Conservation (phyloP, 768 basidiomycete species). For the Boletellus ananiceps region DNA sequence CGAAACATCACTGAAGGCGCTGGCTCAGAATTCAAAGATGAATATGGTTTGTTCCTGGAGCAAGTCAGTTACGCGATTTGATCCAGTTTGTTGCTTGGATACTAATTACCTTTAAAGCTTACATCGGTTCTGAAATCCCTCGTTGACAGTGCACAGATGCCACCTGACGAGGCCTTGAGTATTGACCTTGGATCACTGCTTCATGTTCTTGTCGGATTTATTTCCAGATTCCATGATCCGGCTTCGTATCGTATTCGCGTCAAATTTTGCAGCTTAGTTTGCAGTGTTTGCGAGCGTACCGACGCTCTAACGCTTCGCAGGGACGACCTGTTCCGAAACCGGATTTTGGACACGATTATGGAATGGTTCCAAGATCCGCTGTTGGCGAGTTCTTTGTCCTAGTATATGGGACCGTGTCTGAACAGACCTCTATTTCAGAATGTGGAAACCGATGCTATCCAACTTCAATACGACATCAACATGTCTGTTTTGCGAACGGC, state of each 20-base stretch:
- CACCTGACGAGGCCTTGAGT: constrained; percentile 54
- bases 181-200: constrained; percentile 63
- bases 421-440: constrained; percentile 24
- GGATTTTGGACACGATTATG: constrained; percentile 69
- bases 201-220: constrained; percentile 56
- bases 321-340: constrained; percentile 62
- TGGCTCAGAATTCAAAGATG: constrained; percentile 37
- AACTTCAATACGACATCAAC: constrained; percentile 63
- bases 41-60: constrained; percentile 56
- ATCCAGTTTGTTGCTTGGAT: not conserved
- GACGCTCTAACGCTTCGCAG: constrained; percentile 62
- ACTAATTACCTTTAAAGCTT: constrained; percentile 43
- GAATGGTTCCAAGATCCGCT: constrained; percentile 67
- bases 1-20: constrained; percentile 47
- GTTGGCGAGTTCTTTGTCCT: constrained; percentile 37
- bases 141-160: constrained; percentile 62
- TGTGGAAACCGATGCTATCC: constrained; percentile 34
- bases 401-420: not conserved
- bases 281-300: constrained; percentile 57
- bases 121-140: constrained; percentile 72
- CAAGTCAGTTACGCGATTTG: constrained; percentile 45
- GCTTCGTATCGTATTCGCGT: constrained; percentile 60
- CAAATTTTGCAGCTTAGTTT: constrained; percentile 72
- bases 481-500: constrained; percentile 66
- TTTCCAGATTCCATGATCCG: constrained; percentile 55